Base-by-base conservation (phyloP, 73 alveolate genomes). In the Stentor roeselii region DNA sequence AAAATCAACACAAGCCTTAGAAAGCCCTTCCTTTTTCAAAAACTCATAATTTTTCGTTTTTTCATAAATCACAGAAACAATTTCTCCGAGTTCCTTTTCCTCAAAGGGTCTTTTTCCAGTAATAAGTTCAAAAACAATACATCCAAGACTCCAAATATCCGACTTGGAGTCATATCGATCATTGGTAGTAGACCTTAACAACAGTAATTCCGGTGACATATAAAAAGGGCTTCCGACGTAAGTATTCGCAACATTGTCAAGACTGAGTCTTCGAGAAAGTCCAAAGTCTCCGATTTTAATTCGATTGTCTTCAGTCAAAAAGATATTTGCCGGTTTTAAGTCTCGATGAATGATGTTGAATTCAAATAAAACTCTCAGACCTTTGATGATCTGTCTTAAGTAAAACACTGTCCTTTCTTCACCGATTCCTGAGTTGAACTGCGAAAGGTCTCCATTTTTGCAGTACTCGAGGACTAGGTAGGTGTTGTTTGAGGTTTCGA, bases 181-280 rank as follows among this genome's bases (percentile, higher is more conserved):
- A 31, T 31, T 58, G 15, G 15, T n/a, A 31, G 15, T 84, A 82
- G 38, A 90, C 91, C 86, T 90, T 84, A 78, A 85, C 41, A 86
- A 77, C 21, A 92, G 75, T 14, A 93, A 97, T 84, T 95, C 99
- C 34, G 99, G 99, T 37, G 99, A 98, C 93, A 91, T 88, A 97
- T 97, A 93, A 27, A 95, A 95, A 40, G 90, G 80, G 21, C 98
- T 90, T 0, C 99, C 97, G 50, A 67, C 59, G 2, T 67, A 67
- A 31, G 60, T 67, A 27, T 67, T 67, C 15, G 82, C 82, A 27
- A 67, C n/a, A 67, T 50, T 67, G 15, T 67, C 31, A 1, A n/a
- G 60, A 35, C 82, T 67, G 11, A 67, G n/a, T 67, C 32, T 15
- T 31, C 82, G n/a, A 27, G 82, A 36, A 67, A 67, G 42, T 32